Evolutionary conservation across 1,284 basidiomycete species (phyloP).

Genomic region (Chondrostereum purpureum): DNA sequence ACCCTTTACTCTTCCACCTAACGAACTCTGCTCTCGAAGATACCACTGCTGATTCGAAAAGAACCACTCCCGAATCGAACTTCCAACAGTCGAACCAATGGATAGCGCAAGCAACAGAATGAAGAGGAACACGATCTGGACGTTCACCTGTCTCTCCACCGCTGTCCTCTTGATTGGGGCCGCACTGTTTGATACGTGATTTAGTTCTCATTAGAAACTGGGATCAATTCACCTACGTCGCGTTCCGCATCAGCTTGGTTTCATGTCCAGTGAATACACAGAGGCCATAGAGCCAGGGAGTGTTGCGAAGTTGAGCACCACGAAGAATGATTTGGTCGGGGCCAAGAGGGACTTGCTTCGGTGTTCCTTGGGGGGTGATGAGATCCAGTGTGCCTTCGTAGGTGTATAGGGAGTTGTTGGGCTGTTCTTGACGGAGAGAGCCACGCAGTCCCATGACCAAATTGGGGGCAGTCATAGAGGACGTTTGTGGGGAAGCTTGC

Average conservation of each 20-base stretch:
- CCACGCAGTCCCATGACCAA: slow-evolving; percentile 75
- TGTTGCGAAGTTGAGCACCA: slow-evolving; percentile 95
- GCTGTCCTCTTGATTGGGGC: slow-evolving; percentile 96
- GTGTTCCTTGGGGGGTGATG: slow-evolving; percentile 46
- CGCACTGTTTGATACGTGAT: slow-evolving; percentile 43
- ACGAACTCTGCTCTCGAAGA: slow-evolving; percentile 51
- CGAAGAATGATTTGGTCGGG: slow-evolving; percentile 93
- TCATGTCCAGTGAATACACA: slow-evolving; percentile 97
- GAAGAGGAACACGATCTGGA: slow-evolving; percentile 96
- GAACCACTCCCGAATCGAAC: slow-evolving; percentile 86
- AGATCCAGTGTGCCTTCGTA: slow-evolving; percentile 85
- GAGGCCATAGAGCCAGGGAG: slow-evolving; percentile 93
- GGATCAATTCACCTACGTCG: slow-evolving; percentile 61
- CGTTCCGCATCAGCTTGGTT: slow-evolving; percentile 96
- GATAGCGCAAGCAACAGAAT: slow-evolving; percentile 83
- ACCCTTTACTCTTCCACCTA: slow-evolving; percentile 60
- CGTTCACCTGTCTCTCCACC: slow-evolving; percentile 94
- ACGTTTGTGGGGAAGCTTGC: slow-evolving; percentile 84
- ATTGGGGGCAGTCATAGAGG: slow-evolving; percentile 71
- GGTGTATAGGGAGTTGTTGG: slow-evolving; percentile 96
- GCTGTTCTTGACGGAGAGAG: slow-evolving; percentile 87
- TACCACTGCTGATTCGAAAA: slow-evolving; percentile 84
- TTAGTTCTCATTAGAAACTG: slow-evolving; percentile 6
- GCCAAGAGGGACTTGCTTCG: slow-evolving; percentile 83
- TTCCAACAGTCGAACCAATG: slow-evolving; percentile 87